Percentiles rank a stretch among this genome's conserved stretches.
phyloP scores from a whole-genome alignment of 1,284 basidiomycete genomes.

The Rhodotorula mucilaginosa region DNA sequence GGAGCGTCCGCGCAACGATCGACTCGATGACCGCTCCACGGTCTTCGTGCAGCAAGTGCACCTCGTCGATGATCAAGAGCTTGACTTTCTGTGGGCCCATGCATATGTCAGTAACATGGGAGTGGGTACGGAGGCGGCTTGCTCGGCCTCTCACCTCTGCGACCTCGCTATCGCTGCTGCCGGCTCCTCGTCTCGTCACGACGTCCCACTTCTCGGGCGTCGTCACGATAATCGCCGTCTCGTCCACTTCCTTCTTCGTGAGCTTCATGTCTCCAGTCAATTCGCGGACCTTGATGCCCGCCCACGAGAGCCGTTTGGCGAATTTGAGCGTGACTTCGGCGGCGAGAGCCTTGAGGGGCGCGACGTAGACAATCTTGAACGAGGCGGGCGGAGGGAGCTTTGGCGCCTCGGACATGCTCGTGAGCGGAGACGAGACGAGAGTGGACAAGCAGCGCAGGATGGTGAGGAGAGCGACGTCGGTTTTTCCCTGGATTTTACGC shows the following conservation, averaged over 20 bases:
- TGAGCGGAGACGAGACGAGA: slow-evolving; percentile 58
- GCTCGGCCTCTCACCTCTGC: slow-evolving; percentile 63
- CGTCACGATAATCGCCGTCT: slow-evolving; percentile 97
- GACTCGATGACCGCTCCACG: slow-evolving; percentile 98
- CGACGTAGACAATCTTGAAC: slow-evolving; percentile 98
- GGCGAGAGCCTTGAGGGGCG: slow-evolving; percentile 98
- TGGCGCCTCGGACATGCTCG: slow-evolving; percentile 47
- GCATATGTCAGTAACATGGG: not conserved
- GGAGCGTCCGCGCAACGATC: slow-evolving; percentile 91
- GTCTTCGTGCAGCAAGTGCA: slow-evolving; percentile 95
- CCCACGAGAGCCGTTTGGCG: slow-evolving; percentile 83
- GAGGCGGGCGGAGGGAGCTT: slow-evolving; percentile 40
- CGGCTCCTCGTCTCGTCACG: slow-evolving; percentile 93
- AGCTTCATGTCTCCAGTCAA: slow-evolving; percentile 99
- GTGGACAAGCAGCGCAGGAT: slow-evolving; percentile 62
- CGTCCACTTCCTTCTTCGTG: slow-evolving; percentile 86
- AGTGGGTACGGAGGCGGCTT: fast-evolving
- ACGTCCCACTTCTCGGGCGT: slow-evolving; percentile 99
- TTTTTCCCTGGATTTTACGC: slow-evolving; percentile 74
- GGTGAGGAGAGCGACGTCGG: slow-evolving; percentile 93
- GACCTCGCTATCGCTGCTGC: slow-evolving; percentile 79
- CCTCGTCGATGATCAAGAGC: slow-evolving; percentile 95
- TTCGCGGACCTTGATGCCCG: slow-evolving; percentile 82
- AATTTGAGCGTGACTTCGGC: slow-evolving; percentile 94
- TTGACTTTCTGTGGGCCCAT: slow-evolving; percentile 68